A percentile compares a stretch with the other conserved stretches of the same genome.
phyloP scores from a whole-genome alignment of 1,284 basidiomycete genomes.

The Ustilago bromivora region DNA sequence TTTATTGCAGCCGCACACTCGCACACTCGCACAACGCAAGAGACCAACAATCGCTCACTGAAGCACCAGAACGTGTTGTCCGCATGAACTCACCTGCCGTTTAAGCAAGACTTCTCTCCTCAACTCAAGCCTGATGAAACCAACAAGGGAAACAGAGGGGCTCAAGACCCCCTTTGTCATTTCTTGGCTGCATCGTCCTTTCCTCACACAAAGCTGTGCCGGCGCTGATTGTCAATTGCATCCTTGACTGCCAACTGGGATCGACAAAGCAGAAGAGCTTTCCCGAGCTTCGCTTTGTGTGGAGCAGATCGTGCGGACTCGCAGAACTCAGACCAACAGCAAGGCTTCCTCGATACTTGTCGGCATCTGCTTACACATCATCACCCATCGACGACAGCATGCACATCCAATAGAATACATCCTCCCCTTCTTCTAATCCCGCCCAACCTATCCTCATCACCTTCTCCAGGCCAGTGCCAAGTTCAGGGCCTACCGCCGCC shows the following conservation, averaged over 20 bases:
- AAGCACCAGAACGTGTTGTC: background rate
- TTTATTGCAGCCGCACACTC: background rate
- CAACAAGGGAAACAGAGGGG: background rate
- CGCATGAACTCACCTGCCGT: conserved; percentile 2
- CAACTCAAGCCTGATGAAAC: background rate
- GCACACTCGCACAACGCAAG: background rate
- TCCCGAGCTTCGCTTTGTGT: background rate
- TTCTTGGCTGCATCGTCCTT: conserved; percentile 9
- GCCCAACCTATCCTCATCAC: background rate
- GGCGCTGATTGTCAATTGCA: background rate
- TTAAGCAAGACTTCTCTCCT: background rate
- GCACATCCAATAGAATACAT: background rate
- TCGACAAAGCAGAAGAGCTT: conserved; percentile 8
- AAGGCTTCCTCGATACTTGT: no score
- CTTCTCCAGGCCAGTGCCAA: background rate
- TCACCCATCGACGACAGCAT: background rate
- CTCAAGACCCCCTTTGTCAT: conserved; percentile 2
- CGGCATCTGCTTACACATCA: background rate
- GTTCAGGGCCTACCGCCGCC: background rate
- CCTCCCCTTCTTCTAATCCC: background rate
- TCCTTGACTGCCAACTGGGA: background rate
- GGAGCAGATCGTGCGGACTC: background rate
- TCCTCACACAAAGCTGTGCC: background rate
- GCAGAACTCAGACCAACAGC: background rate
- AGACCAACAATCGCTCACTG: background rate